Conservation (phyloP, 495 filamentous ascomycete species). For the Platismatia glauca region DNA sequence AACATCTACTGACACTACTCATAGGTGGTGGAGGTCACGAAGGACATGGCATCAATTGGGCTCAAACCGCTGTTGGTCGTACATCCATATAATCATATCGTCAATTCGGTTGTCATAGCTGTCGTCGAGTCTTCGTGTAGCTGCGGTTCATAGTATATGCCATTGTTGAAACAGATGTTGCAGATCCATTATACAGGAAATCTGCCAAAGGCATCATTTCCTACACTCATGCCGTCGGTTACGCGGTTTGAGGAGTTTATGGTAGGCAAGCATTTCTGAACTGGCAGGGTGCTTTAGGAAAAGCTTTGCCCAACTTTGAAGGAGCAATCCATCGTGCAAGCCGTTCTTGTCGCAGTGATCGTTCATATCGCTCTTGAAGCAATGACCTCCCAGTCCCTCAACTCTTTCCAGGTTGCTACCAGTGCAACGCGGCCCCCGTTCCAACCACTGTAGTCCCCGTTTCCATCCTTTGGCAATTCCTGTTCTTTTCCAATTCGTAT, state of each 20-base stretch:
- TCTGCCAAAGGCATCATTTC: too few species aligned
- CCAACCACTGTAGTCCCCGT: too few species aligned
- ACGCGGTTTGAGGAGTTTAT: neutral
- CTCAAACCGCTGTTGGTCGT: slow-evolving; percentile 31
- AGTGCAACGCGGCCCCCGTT: too few species aligned
- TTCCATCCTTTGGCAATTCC: too few species aligned
- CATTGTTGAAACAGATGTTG: neutral
- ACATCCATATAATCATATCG: slow-evolving; percentile 36
- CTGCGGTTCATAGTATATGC: neutral
- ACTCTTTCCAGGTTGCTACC: neutral
- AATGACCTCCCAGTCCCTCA: neutral
- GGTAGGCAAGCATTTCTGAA: neutral
- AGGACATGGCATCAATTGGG: slow-evolving; percentile 14
- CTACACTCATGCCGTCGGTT: neutral
- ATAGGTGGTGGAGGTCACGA: slow-evolving; percentile 25
- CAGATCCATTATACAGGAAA: neutral
- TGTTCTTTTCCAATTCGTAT: too few species aligned
- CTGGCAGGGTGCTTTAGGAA: neutral
- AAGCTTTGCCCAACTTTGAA: neutral
- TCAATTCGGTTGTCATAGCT: slow-evolving; percentile 37
- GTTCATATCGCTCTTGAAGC: neutral
- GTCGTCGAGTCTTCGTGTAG: slow-evolving; percentile 3
- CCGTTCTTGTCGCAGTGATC: neutral
- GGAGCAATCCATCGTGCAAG: neutral
- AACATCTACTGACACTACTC: neutral